Percentiles rank a stretch among this genome's conserved stretches.
Conservation (phyloP, 352 stramenopile species). For the Phytophthora sp. region DNA sequence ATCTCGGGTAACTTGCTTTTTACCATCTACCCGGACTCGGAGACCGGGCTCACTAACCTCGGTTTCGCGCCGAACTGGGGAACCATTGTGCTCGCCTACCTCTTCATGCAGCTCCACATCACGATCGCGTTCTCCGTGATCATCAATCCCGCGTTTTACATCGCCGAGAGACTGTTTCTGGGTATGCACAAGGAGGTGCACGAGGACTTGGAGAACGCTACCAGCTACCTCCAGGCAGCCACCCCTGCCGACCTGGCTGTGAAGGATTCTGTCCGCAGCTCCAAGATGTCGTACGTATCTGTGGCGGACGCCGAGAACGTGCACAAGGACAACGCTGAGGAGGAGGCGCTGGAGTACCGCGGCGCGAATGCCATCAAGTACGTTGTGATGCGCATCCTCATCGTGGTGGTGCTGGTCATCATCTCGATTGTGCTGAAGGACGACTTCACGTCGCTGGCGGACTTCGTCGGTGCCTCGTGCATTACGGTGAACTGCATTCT, state of each 20-base stretch:
- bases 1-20: slow-evolving; percentile 66
- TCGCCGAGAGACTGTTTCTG: slow-evolving; percentile 51
- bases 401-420: slow-evolving; percentile 37
- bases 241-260: slow-evolving; percentile 1
- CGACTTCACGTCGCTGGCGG: slow-evolving; percentile 37
- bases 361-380: slow-evolving; percentile 38
- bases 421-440: slow-evolving; percentile 38
- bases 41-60: slow-evolving; percentile 34
- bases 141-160: slow-evolving; percentile 55
- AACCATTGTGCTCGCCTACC: slow-evolving; percentile 45
- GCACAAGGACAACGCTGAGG: not conserved
- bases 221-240: slow-evolving; percentile 5
- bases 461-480: slow-evolving; percentile 44
- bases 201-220: slow-evolving; percentile 11
- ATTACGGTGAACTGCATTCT: slow-evolving; percentile 46
- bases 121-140: slow-evolving; percentile 60
- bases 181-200: slow-evolving; percentile 44
- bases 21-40: slow-evolving; percentile 39
- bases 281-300: slow-evolving; percentile 9
- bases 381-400: slow-evolving; percentile 26
- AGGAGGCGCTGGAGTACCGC: slow-evolving; percentile 22
- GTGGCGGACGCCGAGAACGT: slow-evolving; percentile 18
- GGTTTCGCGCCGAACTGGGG: slow-evolving; percentile 47
- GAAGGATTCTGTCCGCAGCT: slow-evolving; percentile 1
- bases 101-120: slow-evolving; percentile 68